Base-by-base conservation (phyloP, 805 yeast species). In the Myxozyma neglecta region DNA sequence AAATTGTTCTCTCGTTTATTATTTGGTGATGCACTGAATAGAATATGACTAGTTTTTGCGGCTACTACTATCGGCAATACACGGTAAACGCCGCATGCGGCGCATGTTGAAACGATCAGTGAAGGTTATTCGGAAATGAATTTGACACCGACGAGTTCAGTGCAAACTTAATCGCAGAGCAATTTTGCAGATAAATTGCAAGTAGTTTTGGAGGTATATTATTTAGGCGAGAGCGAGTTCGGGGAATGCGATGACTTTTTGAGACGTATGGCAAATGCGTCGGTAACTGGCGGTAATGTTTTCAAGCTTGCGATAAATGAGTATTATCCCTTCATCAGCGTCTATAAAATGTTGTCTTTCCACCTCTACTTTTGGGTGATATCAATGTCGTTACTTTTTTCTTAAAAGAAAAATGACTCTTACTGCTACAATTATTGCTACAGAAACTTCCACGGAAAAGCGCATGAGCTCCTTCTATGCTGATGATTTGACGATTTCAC, bases 401-500 rank as follows among this genome's bases (percentile, higher is more conserved):
- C 18, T 14, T 13, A n/a, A 18, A 35, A 14, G 20, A 13, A 36
- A 11, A 40, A 51, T 51, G 55, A 37, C 55, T 10, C 55, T 46
- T 2, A 2, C 35, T 51, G n/a, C 40, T 18, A 24, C 46, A 13
- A 2, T 9, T 13, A 6, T 46, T 29, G 9, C 54, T 20, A 29
- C 54, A 2, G 34, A n/a, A 36, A 32, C 44, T 3, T 34, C 47
- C n/a, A 18, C 55, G 34, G 8, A 29, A 37, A 14, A 13, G 13
- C 39, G 46, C 14, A 24, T 34, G 11, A 24, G 9, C 14, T 47
- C 60, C 7, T 60, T 60, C 54, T 29, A 85, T 63, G 78, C 87
- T 6, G 74, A 84, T 14, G 82, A 81, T 69, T 74, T 87, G 50
- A 74, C 71, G 56, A 74, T 87, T 67, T 76, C 78, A 14, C 76